Evolutionary conservation across 2,329 filamentous ascomycete species (phyloP), one percentile per base, ranked within the genome.

Genomic region (Drechslerella coelobrocha): DNA sequence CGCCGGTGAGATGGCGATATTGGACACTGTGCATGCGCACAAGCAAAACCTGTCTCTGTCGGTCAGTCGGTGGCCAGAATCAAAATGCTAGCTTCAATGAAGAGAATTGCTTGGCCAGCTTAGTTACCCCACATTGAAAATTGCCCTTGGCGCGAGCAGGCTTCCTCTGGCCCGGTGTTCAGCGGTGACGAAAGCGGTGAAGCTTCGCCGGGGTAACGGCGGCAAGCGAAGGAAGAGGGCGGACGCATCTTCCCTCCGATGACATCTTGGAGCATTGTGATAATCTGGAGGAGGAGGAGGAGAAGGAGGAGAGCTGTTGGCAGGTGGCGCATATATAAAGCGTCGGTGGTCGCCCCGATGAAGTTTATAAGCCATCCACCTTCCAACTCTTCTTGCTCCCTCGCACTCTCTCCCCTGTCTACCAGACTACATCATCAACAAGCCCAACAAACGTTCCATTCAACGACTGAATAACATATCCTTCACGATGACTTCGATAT

Each of bases 131-230:
- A 68, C 63, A 68, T 61, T 50, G 5, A 39, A 39, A 39, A n/a
- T 45, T 68, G 63, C 63, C 63, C 63, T 68, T 68, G 63, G 63
- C 63, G 63, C 63, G 63, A 68, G 39, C 50, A 57, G 43, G 24
- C 63, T 68, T 68, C 63, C 63, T 54, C 56, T 68, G 60, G 63
- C 50, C 63, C 63, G 63, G 51, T 51, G 31, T n/a, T n/a, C 48
- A 27, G 48, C 29, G 27, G 51, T 48, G 63, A 61, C 56, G 63
- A 56, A 68, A 68, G 63, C 55, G 55, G 63, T 19, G 52, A 61
- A 41, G 62, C 55, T 68, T 39, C 12, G 56, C 63, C 56, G 59
- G 65, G 65, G 61, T 69, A 69, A 59, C 62, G 53, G 65, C 65
- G 65, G 65, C 65, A 69, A 69, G 57, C 51, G 65, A 69, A 69